Percentiles rank a stretch among this genome's conserved stretches.
These are phyloP conservation scores for Mycena kentingensis DNA, from an alignment of 768 basidiomycete species.

Conservation along the genomic window DNA sequence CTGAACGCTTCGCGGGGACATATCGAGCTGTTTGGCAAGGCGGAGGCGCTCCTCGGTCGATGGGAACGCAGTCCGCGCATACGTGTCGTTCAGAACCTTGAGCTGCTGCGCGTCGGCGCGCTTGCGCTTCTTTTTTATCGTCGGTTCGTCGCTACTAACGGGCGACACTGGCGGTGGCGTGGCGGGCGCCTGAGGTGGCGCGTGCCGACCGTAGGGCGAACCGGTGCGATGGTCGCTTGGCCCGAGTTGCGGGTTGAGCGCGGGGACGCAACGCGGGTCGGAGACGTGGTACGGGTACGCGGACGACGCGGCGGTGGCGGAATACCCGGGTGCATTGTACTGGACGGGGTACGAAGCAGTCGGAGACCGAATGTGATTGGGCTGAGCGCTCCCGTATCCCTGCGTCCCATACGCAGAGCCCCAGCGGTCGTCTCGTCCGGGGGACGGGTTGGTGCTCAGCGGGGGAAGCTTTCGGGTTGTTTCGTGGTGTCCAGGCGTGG, in stretches of 20 bases:
- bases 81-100: slow-evolving; percentile 79
- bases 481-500: slow-evolving; percentile 50
- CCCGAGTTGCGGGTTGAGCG: slow-evolving; percentile 13
- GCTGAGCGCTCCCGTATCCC: slow-evolving; percentile 37
- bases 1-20: slow-evolving; percentile 84
- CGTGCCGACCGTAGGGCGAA: slow-evolving; percentile 45
- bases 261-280: slow-evolving; percentile 13
- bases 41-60: slow-evolving; percentile 84
- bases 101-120: slow-evolving; percentile 80
- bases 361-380: slow-evolving; percentile 60
- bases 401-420: slow-evolving; percentile 42
- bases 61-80: slow-evolving; percentile 80
- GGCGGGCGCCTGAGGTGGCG: slow-evolving; percentile 43
- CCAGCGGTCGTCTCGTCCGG: slow-evolving; percentile 51
- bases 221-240: slow-evolving; percentile 41
- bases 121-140: slow-evolving; percentile 86
- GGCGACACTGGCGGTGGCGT: slow-evolving; percentile 55
- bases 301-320: slow-evolving; percentile 36
- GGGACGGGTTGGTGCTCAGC: slow-evolving; percentile 44
- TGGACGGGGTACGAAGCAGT: slow-evolving; percentile 60
- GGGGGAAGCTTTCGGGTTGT: slow-evolving; percentile 65
- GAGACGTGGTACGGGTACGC: slow-evolving; percentile 43
- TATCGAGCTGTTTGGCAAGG: slow-evolving; percentile 74
- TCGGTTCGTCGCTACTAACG: slow-evolving; percentile 58
- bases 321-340: slow-evolving; percentile 48